A percentile compares a stretch with the other conserved stretches of the same genome.
These are phyloP conservation scores for Apodospora peruviana DNA, from an alignment of 495 filamentous ascomycete species.

Conservation along the genomic window DNA sequence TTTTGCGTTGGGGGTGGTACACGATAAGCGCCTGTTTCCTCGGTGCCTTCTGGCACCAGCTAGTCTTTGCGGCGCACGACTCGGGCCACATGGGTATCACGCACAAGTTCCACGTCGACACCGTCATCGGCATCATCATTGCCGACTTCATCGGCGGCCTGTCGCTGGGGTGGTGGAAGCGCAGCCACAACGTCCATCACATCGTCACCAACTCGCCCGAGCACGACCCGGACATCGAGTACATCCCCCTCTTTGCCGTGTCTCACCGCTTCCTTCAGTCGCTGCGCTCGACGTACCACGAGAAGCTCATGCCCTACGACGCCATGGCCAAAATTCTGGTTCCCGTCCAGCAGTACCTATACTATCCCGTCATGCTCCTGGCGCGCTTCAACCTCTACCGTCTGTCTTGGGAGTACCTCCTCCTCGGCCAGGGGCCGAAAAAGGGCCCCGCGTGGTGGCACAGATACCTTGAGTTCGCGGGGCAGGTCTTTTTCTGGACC, in stretches of 20 bases:
- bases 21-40: conserved; percentile 66
- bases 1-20: conserved; percentile 70
- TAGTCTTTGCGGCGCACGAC: conserved; percentile 94
- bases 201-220: conserved; percentile 95
- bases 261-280: conserved; percentile 76
- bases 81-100: conserved; percentile 98
- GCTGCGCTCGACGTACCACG: conserved; percentile 84
- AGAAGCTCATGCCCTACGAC: conserved; percentile 81
- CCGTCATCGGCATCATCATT: conserved; percentile 81
- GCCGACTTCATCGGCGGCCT: conserved; percentile 87
- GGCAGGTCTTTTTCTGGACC: conserved; percentile 84
- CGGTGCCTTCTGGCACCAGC: conserved; percentile 89
- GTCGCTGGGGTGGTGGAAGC: conserved; percentile 96
- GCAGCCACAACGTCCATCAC: conserved; percentile 95
- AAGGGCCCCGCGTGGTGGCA: conserved; percentile 88
- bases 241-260: conserved; percentile 92
- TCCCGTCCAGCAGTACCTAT: conserved; percentile 73
- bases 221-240: conserved; percentile 96
- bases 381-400: conserved; percentile 91
- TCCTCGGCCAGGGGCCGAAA: conserved; percentile 67
- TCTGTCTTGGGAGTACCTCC: conserved; percentile 76
- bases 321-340: conserved; percentile 65
- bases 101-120: conserved; percentile 76
- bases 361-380: conserved; percentile 79
- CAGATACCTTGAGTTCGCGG: conserved; percentile 75